A percentile compares a stretch with the other conserved stretches of the same genome.
Conservation (phyloP, 2,329 filamentous ascomycete genomes). For the Pyrenophora tritici-repentis region DNA sequence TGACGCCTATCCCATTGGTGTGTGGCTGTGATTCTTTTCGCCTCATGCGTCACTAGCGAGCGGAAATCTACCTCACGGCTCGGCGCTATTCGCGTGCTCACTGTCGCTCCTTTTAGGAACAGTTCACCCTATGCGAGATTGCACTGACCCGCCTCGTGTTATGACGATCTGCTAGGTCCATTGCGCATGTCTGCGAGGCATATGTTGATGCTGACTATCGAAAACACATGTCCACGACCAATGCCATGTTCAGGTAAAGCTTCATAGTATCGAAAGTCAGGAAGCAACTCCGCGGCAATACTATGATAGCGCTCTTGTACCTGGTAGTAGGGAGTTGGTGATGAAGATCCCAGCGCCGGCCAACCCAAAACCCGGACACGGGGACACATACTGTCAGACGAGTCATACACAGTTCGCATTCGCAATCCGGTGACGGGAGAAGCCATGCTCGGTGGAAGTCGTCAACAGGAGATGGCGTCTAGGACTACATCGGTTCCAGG, state of each 20-base stretch:
- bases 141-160: not conserved
- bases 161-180: conserved; percentile 1
- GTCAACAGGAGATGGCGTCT: not conserved
- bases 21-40: not conserved
- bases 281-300: too few relatives aligned
- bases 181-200: not conserved
- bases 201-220: conserved; percentile 1
- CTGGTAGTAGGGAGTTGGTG: not conserved
- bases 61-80: not conserved
- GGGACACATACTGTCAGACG: conserved; percentile 2
- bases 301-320: not conserved
- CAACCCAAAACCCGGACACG: conserved; percentile 1
- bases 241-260: not conserved
- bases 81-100: not conserved
- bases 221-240: not conserved
- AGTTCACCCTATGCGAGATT: not conserved
- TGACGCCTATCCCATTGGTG: not conserved
- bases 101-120: not conserved
- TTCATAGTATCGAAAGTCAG: not conserved
- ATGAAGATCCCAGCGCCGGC: not conserved
- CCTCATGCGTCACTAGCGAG: not conserved
- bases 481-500: conserved; percentile 1
- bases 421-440: not conserved
- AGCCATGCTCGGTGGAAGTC: not conserved
- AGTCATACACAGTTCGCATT: conserved; percentile 1